A percentile compares a stretch with the other conserved stretches of the same genome.
Conservation (phyloP, 2,329 filamentous ascomycete genomes). For the Colletotrichum orbiculare region DNA sequence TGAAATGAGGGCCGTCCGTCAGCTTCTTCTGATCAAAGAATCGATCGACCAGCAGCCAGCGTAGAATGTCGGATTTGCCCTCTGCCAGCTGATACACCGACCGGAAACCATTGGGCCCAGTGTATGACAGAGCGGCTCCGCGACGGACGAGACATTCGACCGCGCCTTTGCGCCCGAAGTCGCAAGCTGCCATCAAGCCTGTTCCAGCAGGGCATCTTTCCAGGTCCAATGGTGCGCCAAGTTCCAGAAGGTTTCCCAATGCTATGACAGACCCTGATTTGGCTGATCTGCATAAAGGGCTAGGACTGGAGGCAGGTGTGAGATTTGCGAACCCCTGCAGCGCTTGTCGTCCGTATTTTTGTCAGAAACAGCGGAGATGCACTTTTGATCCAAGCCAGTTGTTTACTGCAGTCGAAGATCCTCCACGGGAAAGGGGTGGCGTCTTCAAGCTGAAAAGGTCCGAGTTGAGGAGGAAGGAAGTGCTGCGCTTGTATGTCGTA, state of each 20-base stretch:
- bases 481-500: rapidly evolving
- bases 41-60: constrained; percentile 4
- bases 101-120: not conserved
- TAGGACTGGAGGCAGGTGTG: not conserved
- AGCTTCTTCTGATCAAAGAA: not conserved
- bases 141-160: not conserved
- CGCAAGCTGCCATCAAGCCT: constrained; percentile 13
- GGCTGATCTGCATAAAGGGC: not conserved
- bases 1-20: not conserved
- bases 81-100: not conserved
- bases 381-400: not conserved
- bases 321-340: not conserved
- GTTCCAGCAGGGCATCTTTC: not conserved
- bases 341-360: not conserved
- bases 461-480: not conserved
- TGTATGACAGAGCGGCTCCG: not conserved
- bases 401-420: too few relatives aligned
- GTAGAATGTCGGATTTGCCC: not conserved
- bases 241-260: not conserved
- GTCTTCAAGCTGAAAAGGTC: not conserved
- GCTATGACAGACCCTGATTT: not conserved
- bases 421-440: not conserved
- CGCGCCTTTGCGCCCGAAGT: not conserved
- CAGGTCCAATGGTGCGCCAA: not conserved
- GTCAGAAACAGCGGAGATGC: not conserved